Conservation (phyloP, 768 basidiomycete genomes). For the Boletus eberwhitei region DNA sequence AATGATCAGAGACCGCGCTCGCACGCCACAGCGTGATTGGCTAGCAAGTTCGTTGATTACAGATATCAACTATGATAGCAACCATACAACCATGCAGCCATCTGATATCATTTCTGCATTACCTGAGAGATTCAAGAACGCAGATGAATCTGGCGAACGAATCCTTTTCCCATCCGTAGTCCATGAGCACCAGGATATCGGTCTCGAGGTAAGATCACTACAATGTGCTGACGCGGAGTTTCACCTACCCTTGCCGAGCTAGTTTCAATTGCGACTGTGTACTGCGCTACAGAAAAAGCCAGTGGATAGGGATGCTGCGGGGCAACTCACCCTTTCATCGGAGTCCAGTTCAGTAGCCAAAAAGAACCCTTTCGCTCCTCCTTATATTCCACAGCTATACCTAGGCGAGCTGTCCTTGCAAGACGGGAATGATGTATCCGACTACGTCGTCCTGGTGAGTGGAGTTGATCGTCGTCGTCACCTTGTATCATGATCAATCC, state of each 20-base stretch:
- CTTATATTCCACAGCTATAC: slow-evolving; percentile 73
- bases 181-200: slow-evolving; percentile 55
- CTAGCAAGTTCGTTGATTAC: neutral
- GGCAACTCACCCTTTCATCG: slow-evolving; percentile 28
- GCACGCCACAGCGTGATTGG: slow-evolving; percentile 9
- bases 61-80: neutral
- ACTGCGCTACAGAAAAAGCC: slow-evolving; percentile 84
- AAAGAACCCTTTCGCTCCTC: slow-evolving; percentile 79
- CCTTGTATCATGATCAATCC: slow-evolving; percentile 1
- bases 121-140: slow-evolving; percentile 53
- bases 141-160: slow-evolving; percentile 60
- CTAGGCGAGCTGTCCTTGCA: slow-evolving; percentile 61
- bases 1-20: neutral
- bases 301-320: slow-evolving; percentile 42
- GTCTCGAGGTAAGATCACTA: slow-evolving; percentile 52
- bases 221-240: neutral
- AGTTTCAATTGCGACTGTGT: slow-evolving; percentile 88
- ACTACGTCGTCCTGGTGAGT: slow-evolving; percentile 70
- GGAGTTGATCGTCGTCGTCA: neutral
- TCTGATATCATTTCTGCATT: slow-evolving; percentile 55
- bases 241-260: slow-evolving; percentile 1
- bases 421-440: slow-evolving; percentile 49
- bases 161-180: slow-evolving; percentile 77
- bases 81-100: slow-evolving; percentile 16
- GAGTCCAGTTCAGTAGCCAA: slow-evolving; percentile 26